Evolutionary conservation across 2,329 filamentous ascomycete species (phyloP).

Genomic region (Xylariaceae sp.): DNA sequence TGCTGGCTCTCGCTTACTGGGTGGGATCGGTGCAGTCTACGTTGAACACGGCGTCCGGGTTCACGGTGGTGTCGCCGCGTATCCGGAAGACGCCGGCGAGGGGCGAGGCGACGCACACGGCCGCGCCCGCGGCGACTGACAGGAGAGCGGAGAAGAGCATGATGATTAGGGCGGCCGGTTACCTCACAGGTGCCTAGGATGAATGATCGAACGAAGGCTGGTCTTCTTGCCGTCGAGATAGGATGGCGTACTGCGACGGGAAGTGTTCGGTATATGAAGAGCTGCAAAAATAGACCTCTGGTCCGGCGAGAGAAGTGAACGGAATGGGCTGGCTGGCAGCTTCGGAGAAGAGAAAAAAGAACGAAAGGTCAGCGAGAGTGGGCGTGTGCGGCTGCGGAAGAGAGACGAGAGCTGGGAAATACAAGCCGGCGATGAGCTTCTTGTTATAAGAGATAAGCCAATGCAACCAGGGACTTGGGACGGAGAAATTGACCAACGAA

Average conservation of each 20-base stretch:
- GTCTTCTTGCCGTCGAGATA: too few species aligned
- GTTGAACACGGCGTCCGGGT: slow-evolving; percentile 32
- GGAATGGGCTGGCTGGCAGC: slow-evolving; percentile 13
- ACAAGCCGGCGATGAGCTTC: too few species aligned
- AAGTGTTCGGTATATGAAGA: too few species aligned
- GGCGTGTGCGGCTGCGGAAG: not conserved
- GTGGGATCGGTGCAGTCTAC: slow-evolving; percentile 33
- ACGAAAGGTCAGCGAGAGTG: not conserved
- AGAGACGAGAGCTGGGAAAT: too few species aligned
- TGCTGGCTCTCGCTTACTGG: slow-evolving; percentile 30
- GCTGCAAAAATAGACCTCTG: too few species aligned
- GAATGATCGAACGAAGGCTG: too few species aligned
- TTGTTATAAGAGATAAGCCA: too few species aligned
- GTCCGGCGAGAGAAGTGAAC: too few species aligned
- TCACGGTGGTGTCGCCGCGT: slow-evolving; percentile 21
- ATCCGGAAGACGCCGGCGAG: not conserved
- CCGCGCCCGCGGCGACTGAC: not conserved
- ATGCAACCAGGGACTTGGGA: too few species aligned
- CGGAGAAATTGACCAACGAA: too few species aligned
- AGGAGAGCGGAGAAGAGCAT: slow-evolving; percentile 18
- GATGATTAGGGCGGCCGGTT: slow-evolving; percentile 2
- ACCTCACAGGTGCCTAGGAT: too few species aligned
- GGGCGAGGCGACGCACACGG: not conserved
- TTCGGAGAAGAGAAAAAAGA: slow-evolving; percentile 4
- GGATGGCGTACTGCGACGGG: too few species aligned